Conservation (phyloP, 331 rosid species). For the Acacia concinna region DNA sequence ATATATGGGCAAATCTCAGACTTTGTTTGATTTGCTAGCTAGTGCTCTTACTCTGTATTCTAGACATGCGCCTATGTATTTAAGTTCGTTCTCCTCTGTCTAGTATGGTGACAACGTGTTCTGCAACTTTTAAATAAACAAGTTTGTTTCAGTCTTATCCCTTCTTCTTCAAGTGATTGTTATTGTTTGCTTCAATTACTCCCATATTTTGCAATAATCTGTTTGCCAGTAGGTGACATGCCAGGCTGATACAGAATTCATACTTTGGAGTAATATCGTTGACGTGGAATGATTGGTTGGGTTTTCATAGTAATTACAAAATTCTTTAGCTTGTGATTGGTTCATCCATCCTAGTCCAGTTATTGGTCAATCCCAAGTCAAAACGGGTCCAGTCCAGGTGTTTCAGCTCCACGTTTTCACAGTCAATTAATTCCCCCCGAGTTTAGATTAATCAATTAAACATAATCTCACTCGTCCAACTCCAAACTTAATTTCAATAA, state of each 20-base stretch:
- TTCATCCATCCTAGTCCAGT: not conserved
- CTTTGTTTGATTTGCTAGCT: not conserved
- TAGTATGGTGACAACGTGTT: constrained; percentile 23
- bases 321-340: not conserved
- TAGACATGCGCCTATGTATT: not conserved
- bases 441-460: not conserved
- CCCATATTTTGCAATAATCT: not conserved
- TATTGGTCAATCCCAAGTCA: constrained; percentile 1
- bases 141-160: not conserved
- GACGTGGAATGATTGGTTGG: constrained; percentile 7
- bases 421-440: not conserved
- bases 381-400: constrained; percentile 16
- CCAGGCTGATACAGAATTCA: not conserved
- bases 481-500: not conserved
- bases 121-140: constrained; percentile 18
- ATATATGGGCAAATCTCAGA: constrained; percentile 6
- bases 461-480: not conserved
- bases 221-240: constrained; percentile 6
- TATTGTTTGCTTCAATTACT: not conserved
- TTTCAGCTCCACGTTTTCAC: not conserved
- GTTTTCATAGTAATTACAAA: not conserved
- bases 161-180: not conserved
- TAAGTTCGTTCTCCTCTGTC: constrained; percentile 11
- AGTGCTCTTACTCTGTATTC: not conserved
- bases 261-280: not conserved